Base-by-base conservation (phyloP, 148 eudicot species). In the Amaranthus hypochondriacus region DNA sequence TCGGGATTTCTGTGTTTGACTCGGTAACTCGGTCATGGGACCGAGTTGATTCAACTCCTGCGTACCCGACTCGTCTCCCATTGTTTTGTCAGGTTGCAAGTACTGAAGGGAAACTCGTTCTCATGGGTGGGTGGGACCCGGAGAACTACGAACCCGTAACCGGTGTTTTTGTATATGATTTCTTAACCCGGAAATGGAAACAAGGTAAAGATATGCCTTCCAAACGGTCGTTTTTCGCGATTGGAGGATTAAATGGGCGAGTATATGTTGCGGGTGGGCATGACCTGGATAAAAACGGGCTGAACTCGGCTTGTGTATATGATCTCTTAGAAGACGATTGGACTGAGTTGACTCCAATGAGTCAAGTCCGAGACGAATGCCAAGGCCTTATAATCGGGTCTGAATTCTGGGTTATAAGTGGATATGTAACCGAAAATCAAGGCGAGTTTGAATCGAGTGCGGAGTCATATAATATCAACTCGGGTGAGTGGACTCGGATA, bases 321-420 rank as follows among this genome's bases (percentile, higher is more conserved):
- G 83, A 86, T 21, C 39, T 84, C 4, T 14, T 66, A 6, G 9
- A 1, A 5, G 81, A 89, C 82, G 79, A 81, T 84, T 91, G 96
- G 93, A 51, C 76, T 18, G 93, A 91, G 84, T 78, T 91, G 85
- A 2, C 50, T 42, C 80, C 59, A 71, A 91, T 91, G 93, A 70
- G 75, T 3, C 93, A 89, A 79, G 81, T 81, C 74, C 82, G 96
- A 75, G 96, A 91, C 69, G 96, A 91, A 86, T 89, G 96, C 65
- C 83, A 83, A 52, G 96, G 96, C 6, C 18, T 83, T 0, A 61
- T 87, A 5, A 70, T 82, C 39, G 96, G 93, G 83, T 78, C 87
- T 28, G 93, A 89, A 71, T 91, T 91, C 70, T 89, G 91, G 93
- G 96, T 89, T 15, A 82, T 91, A n/a, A 87, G 96, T 46, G 96